phyloP scores from a whole-genome alignment of 78 protist genomes.

The Fonticula alba region DNA sequence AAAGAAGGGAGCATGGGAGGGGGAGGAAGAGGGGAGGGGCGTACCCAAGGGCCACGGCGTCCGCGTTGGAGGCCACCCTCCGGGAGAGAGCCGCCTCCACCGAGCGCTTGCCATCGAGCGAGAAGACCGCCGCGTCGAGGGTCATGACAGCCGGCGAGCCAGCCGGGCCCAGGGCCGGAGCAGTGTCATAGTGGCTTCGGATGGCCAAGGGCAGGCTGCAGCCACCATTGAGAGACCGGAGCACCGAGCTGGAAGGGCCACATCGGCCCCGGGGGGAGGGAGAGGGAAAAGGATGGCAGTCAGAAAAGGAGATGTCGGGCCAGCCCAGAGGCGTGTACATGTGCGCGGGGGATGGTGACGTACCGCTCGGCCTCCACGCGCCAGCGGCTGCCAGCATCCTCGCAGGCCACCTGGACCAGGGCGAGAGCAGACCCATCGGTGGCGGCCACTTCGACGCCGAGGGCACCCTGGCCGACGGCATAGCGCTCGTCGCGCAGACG shows the following conservation, averaged over 20 bases:
- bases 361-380: too few species aligned
- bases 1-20: too few species aligned
- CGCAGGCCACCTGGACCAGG: background rate
- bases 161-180: background rate
- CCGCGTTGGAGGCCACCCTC: background rate
- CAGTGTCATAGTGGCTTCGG: background rate
- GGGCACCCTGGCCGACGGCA: slow-evolving; percentile 42
- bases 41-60: background rate
- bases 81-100: background rate
- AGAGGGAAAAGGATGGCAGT: background rate
- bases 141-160: too few species aligned
- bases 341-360: background rate
- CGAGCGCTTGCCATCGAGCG: slow-evolving; percentile 1
- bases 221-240: slow-evolving; percentile 35
- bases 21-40: too few species aligned
- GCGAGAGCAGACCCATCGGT: background rate
- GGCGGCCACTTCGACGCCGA: slow-evolving; percentile 29
- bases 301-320: background rate
- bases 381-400: background rate
- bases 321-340: background rate
- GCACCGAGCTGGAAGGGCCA: slow-evolving; percentile 5
- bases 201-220: slow-evolving; percentile 28
- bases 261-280: background rate
- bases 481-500: background rate
- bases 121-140: background rate